Percentiles rank a stretch among this genome's conserved stretches.
Conservation (phyloP, 441 rosid species). For the Adansonia madagascariensis region DNA sequence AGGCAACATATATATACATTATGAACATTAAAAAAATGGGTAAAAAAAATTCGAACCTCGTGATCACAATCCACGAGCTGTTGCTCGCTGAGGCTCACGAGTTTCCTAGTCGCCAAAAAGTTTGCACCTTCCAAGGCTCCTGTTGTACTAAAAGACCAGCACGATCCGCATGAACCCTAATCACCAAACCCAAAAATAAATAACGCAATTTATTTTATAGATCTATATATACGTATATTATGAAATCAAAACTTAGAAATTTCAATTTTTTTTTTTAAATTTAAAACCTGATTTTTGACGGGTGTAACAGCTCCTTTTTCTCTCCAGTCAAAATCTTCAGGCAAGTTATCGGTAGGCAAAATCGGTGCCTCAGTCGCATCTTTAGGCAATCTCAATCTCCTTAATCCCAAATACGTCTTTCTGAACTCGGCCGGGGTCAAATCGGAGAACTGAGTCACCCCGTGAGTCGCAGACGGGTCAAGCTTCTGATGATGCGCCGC, state of each 20-base stretch:
- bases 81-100: conserved; percentile 93
- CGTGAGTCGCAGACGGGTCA: conserved; percentile 86
- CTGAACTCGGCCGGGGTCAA: conserved; percentile 75
- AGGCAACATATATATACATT: not conserved
- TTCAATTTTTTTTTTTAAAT: not conserved
- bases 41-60: conserved; percentile 54
- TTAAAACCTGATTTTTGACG: conserved; percentile 78
- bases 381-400: conserved; percentile 62
- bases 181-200: conserved; percentile 6
- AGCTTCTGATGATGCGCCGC: conserved; percentile 76
- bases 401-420: conserved; percentile 62
- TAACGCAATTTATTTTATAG: not conserved
- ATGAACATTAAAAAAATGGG: not conserved
- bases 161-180: conserved; percentile 94
- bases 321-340: conserved; percentile 93
- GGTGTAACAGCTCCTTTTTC: conserved; percentile 86
- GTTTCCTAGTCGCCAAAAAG: conserved; percentile 79
- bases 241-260: not conserved
- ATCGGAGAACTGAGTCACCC: conserved; percentile 94
- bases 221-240: not conserved
- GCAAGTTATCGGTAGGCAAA: conserved; percentile 74
- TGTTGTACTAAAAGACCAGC: conserved; percentile 97
- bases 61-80: conserved; percentile 99
- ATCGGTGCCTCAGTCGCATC: conserved; percentile 85
- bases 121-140: conserved; percentile 96